Evolutionary conservation across 805 yeast genomes (phyloP).

Genomic region (Pichia thaimueangensis): DNA sequence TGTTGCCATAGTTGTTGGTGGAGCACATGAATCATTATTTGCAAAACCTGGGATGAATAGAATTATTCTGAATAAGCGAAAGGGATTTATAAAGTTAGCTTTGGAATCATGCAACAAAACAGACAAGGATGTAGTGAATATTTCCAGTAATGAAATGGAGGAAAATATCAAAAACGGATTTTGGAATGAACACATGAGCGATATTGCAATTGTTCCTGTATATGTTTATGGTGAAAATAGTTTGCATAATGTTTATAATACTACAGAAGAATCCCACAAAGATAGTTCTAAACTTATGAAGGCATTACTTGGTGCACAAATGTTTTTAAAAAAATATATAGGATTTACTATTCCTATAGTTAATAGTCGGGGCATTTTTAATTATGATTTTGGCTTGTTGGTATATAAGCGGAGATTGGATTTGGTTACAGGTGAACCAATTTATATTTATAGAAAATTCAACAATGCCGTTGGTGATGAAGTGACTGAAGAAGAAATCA

Average conservation of each 20-base stretch:
- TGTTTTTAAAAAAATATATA: constrained; percentile 59
- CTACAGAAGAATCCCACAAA: constrained; percentile 16
- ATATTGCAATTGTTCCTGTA: constrained; percentile 76
- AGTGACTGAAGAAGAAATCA: constrained; percentile 42
- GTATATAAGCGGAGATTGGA: constrained; percentile 81
- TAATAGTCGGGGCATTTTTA: constrained; percentile 87
- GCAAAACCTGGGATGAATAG: constrained; percentile 58
- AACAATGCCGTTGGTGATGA: constrained; percentile 23
- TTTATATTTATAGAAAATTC: constrained; percentile 30
- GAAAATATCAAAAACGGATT: constrained; percentile 10
- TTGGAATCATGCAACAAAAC: constrained; percentile 39
- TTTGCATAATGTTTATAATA: constrained; percentile 37
- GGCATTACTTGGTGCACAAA: constrained; percentile 50
- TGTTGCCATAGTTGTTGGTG: constrained; percentile 89
- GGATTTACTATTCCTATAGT: constrained; percentile 90
- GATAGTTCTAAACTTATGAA: constrained; percentile 26
- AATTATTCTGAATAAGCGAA: constrained; percentile 67
- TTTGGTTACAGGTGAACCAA: constrained; percentile 66
- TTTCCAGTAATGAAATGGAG: neutral
- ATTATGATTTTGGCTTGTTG: constrained; percentile 84
- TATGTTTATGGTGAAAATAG: constrained; percentile 87
- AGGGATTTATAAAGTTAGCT: constrained; percentile 87
- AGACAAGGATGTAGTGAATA: neutral
- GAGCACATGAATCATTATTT: constrained; percentile 84
- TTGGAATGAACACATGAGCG: constrained; percentile 36